Percentiles rank a stretch among this genome's conserved stretches.
Evolutionary conservation across 495 filamentous ascomycete genomes (phyloP).

Genomic region (Podospora comata): DNA sequence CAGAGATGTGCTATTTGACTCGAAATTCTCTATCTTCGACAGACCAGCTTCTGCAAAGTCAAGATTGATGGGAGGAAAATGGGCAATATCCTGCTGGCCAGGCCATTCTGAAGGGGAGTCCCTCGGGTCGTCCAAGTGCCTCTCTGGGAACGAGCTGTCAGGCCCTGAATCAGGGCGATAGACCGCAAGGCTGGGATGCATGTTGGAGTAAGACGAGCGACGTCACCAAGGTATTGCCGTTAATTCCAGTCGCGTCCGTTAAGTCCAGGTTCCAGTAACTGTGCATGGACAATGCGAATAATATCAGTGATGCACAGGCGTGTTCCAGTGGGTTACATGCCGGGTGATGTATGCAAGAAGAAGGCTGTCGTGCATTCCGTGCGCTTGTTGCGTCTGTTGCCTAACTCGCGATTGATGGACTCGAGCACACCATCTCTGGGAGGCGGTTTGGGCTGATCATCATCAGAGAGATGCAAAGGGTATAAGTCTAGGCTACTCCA

Average conservation of each 20-base stretch:
- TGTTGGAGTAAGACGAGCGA: slow-evolving; percentile 13
- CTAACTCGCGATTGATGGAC: slow-evolving; percentile 7
- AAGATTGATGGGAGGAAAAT: slow-evolving; percentile 7
- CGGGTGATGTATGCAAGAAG: slow-evolving; percentile 18
- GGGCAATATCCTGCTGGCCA: slow-evolving; percentile 17
- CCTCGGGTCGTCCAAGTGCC: slow-evolving; percentile 18
- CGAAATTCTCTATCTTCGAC: slow-evolving; percentile 7
- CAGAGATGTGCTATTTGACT: not conserved
- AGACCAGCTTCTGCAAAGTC: slow-evolving; percentile 8
- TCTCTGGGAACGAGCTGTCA: slow-evolving; percentile 30
- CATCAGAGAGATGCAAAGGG: slow-evolving; percentile 13
- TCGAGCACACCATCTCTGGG: slow-evolving; percentile 14
- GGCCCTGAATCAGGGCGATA: slow-evolving; percentile 16
- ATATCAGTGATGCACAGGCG: slow-evolving; percentile 6
- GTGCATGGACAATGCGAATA: not conserved
- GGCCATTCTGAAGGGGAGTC: slow-evolving; percentile 8
- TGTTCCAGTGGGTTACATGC: not conserved
- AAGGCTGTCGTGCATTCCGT: slow-evolving; percentile 14
- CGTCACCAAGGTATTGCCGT: slow-evolving; percentile 8
- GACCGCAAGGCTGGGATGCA: slow-evolving; percentile 20
- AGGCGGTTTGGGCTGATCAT: slow-evolving; percentile 11
- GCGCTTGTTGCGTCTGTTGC: slow-evolving; percentile 1
- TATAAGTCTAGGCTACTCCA: not conserved
- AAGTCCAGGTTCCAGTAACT: not conserved
- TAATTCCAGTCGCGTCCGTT: not conserved